A percentile compares a stretch with the other conserved stretches of the same genome.
These are phyloP conservation scores for Psilocybe mexicana DNA, from an alignment of 1,284 basidiomycete genomes.

Conservation along the genomic window DNA sequence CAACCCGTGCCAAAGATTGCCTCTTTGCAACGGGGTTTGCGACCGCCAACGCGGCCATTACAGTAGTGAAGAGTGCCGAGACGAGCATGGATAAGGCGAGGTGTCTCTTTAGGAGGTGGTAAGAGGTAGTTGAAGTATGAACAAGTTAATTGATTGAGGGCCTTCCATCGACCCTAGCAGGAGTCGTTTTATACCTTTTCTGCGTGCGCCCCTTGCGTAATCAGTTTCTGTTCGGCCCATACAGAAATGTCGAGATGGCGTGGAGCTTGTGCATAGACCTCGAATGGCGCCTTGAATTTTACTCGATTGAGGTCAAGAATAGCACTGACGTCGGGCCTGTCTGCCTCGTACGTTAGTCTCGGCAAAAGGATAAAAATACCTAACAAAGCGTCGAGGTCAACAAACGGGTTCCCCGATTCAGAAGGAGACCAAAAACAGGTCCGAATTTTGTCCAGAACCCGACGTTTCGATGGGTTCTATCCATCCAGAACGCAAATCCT, in stretches of 20 bases:
- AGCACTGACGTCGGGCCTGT: no score
- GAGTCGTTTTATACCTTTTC: not conserved
- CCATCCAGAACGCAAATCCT: no score
- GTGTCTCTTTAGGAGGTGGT: not conserved
- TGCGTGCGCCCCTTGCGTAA: not conserved
- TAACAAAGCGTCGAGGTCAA: no score
- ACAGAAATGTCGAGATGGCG: not conserved
- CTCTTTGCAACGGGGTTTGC: not conserved
- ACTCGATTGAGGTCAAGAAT: not conserved
- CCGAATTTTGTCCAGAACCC: no score
- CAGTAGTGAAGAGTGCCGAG: not conserved
- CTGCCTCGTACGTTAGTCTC: no score
- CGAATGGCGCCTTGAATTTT: not conserved
- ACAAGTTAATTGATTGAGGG: not conserved
- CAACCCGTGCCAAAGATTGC: constrained; percentile 1
- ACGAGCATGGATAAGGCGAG: not conserved
- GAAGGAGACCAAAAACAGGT: no score
- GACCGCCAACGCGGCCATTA: not conserved
- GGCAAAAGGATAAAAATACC: no score
- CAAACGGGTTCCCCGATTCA: no score
- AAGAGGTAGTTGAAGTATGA: not conserved
- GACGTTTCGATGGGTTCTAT: no score
- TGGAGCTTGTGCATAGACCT: not conserved
- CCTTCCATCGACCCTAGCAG: not conserved
- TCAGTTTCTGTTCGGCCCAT: not conserved